phyloP scores from a whole-genome alignment of 257 asterid species.

The Capsicum baccatum region DNA sequence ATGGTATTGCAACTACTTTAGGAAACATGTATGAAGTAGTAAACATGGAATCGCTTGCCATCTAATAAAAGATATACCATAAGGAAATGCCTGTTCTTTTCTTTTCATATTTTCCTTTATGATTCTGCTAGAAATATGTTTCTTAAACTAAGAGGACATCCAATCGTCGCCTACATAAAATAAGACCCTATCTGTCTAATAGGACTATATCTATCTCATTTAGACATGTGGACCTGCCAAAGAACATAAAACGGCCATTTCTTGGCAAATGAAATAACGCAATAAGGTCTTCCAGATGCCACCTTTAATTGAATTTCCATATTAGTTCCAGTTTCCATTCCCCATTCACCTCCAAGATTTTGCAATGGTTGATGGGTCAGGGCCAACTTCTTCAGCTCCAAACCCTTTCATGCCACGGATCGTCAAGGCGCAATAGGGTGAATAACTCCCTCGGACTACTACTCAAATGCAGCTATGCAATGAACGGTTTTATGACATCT shows the following conservation, averaged over 20 bases:
- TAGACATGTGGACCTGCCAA: background rate
- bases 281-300: background rate
- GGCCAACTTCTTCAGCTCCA: background rate
- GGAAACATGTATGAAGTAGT: constrained; percentile 9
- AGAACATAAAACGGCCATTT: background rate
- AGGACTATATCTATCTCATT: background rate
- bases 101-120: background rate
- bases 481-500: background rate
- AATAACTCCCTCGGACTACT: background rate
- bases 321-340: background rate
- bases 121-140: background rate
- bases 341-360: background rate
- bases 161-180: background rate
- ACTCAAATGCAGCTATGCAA: background rate
- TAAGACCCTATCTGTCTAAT: background rate
- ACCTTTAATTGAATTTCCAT: background rate
- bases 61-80: background rate
- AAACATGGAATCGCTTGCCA: background rate
- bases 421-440: background rate
- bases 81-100: background rate
- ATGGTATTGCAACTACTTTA: background rate
- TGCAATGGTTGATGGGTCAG: background rate
- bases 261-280: background rate
- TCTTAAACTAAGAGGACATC: background rate
- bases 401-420: background rate